Base-by-base conservation (phyloP, 2,329 filamentous ascomycete genomes). In the Neocucurbitaria cava region DNA sequence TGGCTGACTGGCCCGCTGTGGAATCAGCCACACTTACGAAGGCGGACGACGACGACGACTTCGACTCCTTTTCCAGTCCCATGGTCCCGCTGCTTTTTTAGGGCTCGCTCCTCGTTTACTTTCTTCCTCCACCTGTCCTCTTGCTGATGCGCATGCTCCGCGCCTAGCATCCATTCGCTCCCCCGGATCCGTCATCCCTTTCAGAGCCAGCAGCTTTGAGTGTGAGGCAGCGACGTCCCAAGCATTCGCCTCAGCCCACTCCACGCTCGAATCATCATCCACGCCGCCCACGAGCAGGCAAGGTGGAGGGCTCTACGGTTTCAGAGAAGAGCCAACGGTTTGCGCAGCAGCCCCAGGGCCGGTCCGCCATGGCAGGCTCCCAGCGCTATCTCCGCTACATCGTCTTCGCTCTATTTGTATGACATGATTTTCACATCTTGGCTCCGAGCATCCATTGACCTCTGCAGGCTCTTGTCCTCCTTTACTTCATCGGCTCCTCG, bases 331-430 rank as follows among this genome's bases (percentile, higher is more conserved):
- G 51, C 38, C 64, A 65, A 44, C 55, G 57, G 53, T 58, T 54
- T 44, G 53, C 52, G 40, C 54, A 49, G 24, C 60, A 56, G 47
- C 56, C 64, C 50, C 51, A 62, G 20, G 43, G 51, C 47, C 58
- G 43, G 40, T 44, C 90, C 95, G 85, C 84, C 82, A 88, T 87
- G 78, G 85, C 87, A 56, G 87, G 87, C 74, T 87, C 85, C 65
- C 86, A 88, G 77, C 88, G 90, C 78, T 91, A 92, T 71, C 70
- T 86, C 63, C 84, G 86, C 66, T 88, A 87, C 73, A 80, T 96
- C 75, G 83, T 95, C 73, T 87, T 96, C 71, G 90, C 92, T 55
- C 84, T 92, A 72, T 89, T 96, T 72, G 93, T 96, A 85, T 73
- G 60, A 40, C 31, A 31, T 40, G n/a, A 21, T 46, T 8, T 11